Conservation (phyloP, 2,329 filamentous ascomycete species). For the Xylariomycetidae sp. region DNA sequence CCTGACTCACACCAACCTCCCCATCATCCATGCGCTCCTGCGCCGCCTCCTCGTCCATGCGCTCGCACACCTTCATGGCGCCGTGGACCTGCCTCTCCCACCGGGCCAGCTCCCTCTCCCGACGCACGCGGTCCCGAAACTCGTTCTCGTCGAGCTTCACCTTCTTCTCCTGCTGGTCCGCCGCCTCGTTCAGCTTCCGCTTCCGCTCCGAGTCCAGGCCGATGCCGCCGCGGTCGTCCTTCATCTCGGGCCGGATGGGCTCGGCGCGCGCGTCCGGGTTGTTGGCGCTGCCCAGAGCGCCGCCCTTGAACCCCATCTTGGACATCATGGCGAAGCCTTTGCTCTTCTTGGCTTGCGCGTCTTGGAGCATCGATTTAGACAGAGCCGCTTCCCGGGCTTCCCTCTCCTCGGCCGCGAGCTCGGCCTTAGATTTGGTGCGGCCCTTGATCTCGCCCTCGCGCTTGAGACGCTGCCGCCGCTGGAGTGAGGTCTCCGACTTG, state of each 20-base stretch:
- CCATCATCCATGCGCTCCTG: too few species aligned
- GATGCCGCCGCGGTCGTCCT: slow-evolving; percentile 77
- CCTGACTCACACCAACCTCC: slow-evolving; percentile 10
- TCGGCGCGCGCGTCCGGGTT: slow-evolving; percentile 41
- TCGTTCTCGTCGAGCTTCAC: slow-evolving; percentile 62
- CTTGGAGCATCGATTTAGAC: slow-evolving; percentile 62
- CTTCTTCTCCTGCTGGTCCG: slow-evolving; percentile 54
- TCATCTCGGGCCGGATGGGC: slow-evolving; percentile 71
- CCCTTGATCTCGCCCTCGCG: slow-evolving; percentile 65
- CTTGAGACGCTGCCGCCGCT: slow-evolving; percentile 48
- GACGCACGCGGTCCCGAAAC: slow-evolving; percentile 67
- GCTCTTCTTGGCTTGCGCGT: slow-evolving; percentile 53
- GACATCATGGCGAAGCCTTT: slow-evolving; percentile 97
- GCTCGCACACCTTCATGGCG: slow-evolving; percentile 79
- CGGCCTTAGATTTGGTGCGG: slow-evolving; percentile 72
- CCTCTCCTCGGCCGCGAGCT: slow-evolving; percentile 71
- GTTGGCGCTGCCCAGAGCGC: slow-evolving; percentile 63
- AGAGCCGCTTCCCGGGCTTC: slow-evolving; percentile 71
- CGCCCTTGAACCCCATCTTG: slow-evolving; percentile 84
- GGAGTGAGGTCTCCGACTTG: slow-evolving; percentile 52
- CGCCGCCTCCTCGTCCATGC: slow-evolving; percentile 57
- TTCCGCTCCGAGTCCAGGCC: slow-evolving; percentile 82
- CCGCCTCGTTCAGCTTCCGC: slow-evolving; percentile 64
- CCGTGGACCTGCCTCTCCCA: slow-evolving; percentile 66
- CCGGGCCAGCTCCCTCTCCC: slow-evolving; percentile 64